Evolutionary conservation across 331 rosid genomes (phyloP).

Genomic region (Rhamnella rubrinervis): DNA sequence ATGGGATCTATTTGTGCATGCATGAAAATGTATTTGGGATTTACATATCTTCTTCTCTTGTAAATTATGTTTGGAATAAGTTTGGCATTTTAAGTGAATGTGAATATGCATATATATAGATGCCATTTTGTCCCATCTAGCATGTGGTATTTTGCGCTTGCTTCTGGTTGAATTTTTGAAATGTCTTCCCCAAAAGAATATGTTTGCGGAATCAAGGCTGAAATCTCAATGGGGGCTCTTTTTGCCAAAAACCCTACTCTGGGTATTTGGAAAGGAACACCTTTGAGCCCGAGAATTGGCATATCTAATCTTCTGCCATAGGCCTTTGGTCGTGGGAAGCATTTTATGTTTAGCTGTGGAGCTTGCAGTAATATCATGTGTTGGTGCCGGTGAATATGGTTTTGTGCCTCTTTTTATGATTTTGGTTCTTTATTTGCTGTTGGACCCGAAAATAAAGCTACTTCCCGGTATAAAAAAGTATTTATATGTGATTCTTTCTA

Average conservation of each 20-base stretch:
- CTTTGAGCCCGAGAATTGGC: slow-evolving; percentile 89
- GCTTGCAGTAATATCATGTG: slow-evolving; percentile 14
- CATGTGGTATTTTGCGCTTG: slow-evolving; percentile 15
- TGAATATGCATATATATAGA: background rate
- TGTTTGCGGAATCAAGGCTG: slow-evolving; percentile 75
- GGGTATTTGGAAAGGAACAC: slow-evolving; percentile 71
- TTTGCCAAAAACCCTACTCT: slow-evolving; percentile 29
- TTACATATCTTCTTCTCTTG: background rate
- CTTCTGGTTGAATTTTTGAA: slow-evolving; percentile 22
- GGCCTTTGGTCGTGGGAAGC: slow-evolving; percentile 81
- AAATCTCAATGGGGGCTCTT: slow-evolving; percentile 64
- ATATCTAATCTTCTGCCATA: slow-evolving; percentile 48
- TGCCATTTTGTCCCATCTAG: slow-evolving; percentile 3
- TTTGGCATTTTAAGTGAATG: background rate
- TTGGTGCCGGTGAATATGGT: background rate
- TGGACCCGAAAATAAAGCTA: no score
- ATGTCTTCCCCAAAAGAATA: slow-evolving; percentile 38
- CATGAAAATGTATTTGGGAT: background rate
- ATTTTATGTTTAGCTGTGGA: slow-evolving; percentile 35
- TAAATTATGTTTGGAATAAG: no score
- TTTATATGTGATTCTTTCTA: no score
- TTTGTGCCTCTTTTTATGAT: background rate
- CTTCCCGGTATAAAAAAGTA: no score
- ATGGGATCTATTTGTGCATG: no score
- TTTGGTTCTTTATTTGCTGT: background rate